Conservation (phyloP, 2,329 filamentous ascomycete species). For the Diaporthe sp. region DNA sequence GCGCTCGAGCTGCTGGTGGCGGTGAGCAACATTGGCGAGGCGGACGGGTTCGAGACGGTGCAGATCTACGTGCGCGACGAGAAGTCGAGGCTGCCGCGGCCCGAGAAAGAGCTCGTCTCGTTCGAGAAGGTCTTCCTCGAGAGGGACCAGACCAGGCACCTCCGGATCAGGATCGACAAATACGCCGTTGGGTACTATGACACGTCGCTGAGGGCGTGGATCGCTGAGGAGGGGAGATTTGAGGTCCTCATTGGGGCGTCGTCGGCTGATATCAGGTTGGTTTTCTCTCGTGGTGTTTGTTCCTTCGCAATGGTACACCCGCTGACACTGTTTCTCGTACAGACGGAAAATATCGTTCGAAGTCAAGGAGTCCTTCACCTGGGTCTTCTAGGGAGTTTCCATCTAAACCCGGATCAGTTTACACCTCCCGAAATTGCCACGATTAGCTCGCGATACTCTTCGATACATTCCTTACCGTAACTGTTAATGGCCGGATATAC, state of each 20-base stretch:
- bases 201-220: slow-evolving; percentile 70
- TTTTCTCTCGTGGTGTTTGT: slow-evolving; percentile 23
- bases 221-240: slow-evolving; percentile 76
- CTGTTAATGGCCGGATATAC: slow-evolving; percentile 25
- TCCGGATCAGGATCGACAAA: slow-evolving; percentile 62
- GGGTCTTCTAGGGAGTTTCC: slow-evolving; percentile 62
- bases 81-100: slow-evolving; percentile 73
- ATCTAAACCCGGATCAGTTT: background rate
- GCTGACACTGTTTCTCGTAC: slow-evolving; percentile 41
- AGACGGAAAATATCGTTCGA: slow-evolving; percentile 60
- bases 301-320: slow-evolving; percentile 22
- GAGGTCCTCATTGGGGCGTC: slow-evolving; percentile 73
- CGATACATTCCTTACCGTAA: slow-evolving; percentile 17
- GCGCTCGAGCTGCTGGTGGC: slow-evolving; percentile 62
- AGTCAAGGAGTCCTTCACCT: slow-evolving; percentile 75
- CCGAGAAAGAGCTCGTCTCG: slow-evolving; percentile 79
- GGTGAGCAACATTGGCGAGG: slow-evolving; percentile 68
- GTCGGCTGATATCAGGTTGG: slow-evolving; percentile 74
- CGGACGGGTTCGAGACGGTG: slow-evolving; percentile 73
- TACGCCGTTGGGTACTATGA: slow-evolving; percentile 75
- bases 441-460: slow-evolving; percentile 17
- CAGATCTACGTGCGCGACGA: slow-evolving; percentile 78
- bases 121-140: slow-evolving; percentile 76
- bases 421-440: background rate
- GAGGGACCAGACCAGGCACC: slow-evolving; percentile 67